Conservation (phyloP, 169 alveolate species). For the Babesia divergens region DNA sequence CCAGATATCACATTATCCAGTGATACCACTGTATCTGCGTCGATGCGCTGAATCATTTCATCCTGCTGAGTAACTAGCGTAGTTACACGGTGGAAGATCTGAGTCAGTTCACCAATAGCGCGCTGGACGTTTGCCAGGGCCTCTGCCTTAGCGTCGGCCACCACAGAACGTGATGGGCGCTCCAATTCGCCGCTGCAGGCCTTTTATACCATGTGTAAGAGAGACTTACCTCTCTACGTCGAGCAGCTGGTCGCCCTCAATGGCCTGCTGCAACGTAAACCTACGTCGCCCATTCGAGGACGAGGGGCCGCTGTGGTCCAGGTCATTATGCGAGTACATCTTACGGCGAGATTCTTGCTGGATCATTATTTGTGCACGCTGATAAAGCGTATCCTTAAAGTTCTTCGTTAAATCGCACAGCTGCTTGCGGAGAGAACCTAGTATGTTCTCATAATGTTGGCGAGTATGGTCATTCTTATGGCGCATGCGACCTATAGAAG, state of each 20-base stretch:
- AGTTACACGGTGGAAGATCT: constrained; percentile 74
- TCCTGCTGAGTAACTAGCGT: constrained; percentile 76
- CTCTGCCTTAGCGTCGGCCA: constrained; percentile 63
- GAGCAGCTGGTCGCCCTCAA: constrained; percentile 52
- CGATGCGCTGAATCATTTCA: constrained; percentile 76
- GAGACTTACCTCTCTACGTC: constrained; percentile 59
- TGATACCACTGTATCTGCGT: constrained; percentile 71
- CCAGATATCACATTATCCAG: constrained; percentile 68
- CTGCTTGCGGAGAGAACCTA: constrained; percentile 36
- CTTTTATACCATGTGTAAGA: background rate
- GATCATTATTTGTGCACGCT: constrained; percentile 71
- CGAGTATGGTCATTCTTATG: constrained; percentile 41
- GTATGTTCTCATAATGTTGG: constrained; percentile 51
- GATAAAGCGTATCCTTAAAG: constrained; percentile 70
- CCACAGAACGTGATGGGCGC: constrained; percentile 46
- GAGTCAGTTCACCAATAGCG: constrained; percentile 75
- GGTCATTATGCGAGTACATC: constrained; percentile 65
- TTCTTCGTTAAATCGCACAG: constrained; percentile 62
- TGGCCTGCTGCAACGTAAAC: constrained; percentile 48
- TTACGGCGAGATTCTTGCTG: constrained; percentile 72
- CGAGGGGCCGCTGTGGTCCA: constrained; percentile 3
- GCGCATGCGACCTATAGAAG: background rate
- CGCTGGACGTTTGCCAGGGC: constrained; percentile 76
- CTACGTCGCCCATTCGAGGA: constrained; percentile 16
- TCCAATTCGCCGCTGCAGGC: constrained; percentile 30